A percentile compares a stretch with the other conserved stretches of the same genome.
These are phyloP conservation scores for Fusarium torreyae DNA, from an alignment of 2,329 filamentous ascomycete genomes.

Conservation along the genomic window DNA sequence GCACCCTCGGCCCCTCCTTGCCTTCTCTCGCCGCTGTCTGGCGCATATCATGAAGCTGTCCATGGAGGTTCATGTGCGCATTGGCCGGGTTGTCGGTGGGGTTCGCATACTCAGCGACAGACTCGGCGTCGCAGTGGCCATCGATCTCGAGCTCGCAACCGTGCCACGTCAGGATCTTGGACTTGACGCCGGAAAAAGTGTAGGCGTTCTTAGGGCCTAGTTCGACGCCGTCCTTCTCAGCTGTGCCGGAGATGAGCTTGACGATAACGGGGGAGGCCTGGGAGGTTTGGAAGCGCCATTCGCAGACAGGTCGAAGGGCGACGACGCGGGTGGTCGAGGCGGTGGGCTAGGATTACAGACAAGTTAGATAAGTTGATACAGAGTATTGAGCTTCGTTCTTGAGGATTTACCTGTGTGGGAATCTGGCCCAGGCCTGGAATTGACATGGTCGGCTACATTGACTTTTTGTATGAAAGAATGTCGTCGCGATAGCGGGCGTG, in stretches of 20 bases:
- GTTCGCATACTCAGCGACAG: constrained; percentile 73
- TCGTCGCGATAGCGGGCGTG: constrained; percentile 41
- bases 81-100: constrained; percentile 86
- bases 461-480: constrained; percentile 38
- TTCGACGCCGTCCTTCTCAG: constrained; percentile 96
- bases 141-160: constrained; percentile 88
- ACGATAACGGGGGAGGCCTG: constrained; percentile 60
- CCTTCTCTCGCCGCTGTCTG: constrained; percentile 67
- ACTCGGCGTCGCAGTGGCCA: constrained; percentile 69
- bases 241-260: constrained; percentile 83
- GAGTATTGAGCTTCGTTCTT: not conserved
- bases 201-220: constrained; percentile 86
- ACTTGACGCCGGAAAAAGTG: constrained; percentile 84
- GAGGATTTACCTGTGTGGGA: constrained; percentile 67
- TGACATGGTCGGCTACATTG: constrained; percentile 70
- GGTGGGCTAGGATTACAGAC: constrained; percentile 52
- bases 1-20: constrained; percentile 80
- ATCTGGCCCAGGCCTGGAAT: constrained; percentile 82
- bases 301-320: constrained; percentile 74
- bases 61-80: constrained; percentile 87
- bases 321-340: constrained; percentile 62
- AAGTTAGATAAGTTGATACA: not conserved
- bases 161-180: constrained; percentile 92
- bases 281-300: constrained; percentile 85
- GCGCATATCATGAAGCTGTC: constrained; percentile 83